These are phyloP conservation scores for Calycina herbarum DNA, from an alignment of 2,329 filamentous ascomycete species.

Conservation along the genomic window DNA sequence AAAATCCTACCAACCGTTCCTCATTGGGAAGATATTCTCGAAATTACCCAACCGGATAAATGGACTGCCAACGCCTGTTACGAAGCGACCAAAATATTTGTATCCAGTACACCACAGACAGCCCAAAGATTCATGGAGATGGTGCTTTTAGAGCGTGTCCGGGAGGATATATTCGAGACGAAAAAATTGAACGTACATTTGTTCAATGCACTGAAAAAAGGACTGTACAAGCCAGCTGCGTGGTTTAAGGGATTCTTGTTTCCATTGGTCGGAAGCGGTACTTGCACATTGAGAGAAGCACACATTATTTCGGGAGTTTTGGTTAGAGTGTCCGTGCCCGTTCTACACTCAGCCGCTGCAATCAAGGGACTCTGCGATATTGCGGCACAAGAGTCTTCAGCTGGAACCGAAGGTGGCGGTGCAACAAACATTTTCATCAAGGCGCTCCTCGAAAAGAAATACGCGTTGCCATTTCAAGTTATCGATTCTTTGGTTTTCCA, in stretches of 20 bases:
- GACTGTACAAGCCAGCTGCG: conserved; percentile 87
- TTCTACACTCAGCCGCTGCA: conserved; percentile 88
- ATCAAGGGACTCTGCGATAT: conserved; percentile 93
- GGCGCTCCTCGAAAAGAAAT: conserved; percentile 92
- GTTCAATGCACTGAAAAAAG: conserved; percentile 91
- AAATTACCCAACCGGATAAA: conserved; percentile 76
- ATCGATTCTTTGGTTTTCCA: conserved; percentile 95
- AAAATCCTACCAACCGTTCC: conserved; percentile 93
- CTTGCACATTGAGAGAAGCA: conserved; percentile 90
- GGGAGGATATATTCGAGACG: conserved; percentile 89
- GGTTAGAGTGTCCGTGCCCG: conserved; percentile 80
- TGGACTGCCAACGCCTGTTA: conserved; percentile 80
- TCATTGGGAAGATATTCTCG: conserved; percentile 85
- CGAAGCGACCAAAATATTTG: conserved; percentile 89
- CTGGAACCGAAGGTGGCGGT: conserved; percentile 81
- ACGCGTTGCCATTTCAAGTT: conserved; percentile 91
- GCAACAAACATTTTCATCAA: conserved; percentile 96
- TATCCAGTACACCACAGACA: conserved; percentile 76
- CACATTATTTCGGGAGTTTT: conserved; percentile 88
- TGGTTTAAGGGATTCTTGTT: conserved; percentile 98
- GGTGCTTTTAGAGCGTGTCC: conserved; percentile 85
- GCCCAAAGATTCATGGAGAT: conserved; percentile 85
- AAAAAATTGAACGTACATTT: conserved; percentile 95
- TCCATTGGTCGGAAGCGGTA: conserved; percentile 78
- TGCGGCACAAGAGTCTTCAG: conserved; percentile 82